Evolutionary conservation across 176 grass and related monocot genomes (phyloP), one percentile per base, ranked within the genome.

Genomic region (Phragmites australis): DNA sequence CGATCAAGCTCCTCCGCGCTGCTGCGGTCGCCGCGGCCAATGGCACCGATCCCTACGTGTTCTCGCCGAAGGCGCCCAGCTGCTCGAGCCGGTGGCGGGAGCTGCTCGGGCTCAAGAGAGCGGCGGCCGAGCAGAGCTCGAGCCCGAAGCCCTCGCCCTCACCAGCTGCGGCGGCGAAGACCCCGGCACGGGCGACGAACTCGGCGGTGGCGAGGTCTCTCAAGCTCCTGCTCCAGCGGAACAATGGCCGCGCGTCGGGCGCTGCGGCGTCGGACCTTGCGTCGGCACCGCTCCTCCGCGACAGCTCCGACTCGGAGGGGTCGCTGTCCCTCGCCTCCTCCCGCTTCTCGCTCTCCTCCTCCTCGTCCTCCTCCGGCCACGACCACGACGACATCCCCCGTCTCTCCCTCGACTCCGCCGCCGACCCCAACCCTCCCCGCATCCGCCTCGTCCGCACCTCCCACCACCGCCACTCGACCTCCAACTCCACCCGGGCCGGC

Each of bases 21-120:
- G 70, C 82, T 0, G 58, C 58, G 4, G 58, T 49, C 0, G 81
- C 68, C 0, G 73, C 79, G 31, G 49, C 63, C 0, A 43, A 75
- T 0, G 83, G 75, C 1, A 23, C 70, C 1, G 92, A 98, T 72
- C 88, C 88, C 2, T 94, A 94, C 77, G 86, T 86, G 51, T 98
- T 98, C 88, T 98, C 95, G 15, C 95, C 95, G 12, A 92, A 94
- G 76, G 95, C 95, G 22, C 95, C 95, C 26, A 90, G 92, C 68
- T 98, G 95, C 65, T 90, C 92, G 2, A 94, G 90, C 74, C 92
- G 92, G 77, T 98, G 95, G 95, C 74, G 92, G 9, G 92, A 94
- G 81, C 74, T 98, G 10, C 95, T 98, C 0, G 90, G 95, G 16
- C 83, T 98, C 60, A 92, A 83, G 79, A 66, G 78, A 19, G 69